Evolutionary conservation across 768 basidiomycete genomes (phyloP).

Genomic region (Strobilomyces confusus): DNA sequence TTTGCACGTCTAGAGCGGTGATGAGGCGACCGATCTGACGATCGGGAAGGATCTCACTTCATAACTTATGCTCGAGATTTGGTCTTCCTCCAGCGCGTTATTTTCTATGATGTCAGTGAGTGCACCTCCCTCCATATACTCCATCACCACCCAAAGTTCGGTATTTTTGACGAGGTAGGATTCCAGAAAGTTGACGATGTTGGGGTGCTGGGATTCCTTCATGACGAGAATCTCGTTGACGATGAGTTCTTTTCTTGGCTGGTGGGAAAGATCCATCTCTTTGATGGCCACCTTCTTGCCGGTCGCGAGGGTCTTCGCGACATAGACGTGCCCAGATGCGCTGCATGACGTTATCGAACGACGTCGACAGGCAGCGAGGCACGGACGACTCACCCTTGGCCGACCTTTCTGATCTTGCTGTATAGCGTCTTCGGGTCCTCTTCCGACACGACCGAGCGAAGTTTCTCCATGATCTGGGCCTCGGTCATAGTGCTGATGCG

Average conservation of each 20-base stretch:
- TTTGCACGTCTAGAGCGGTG: slow-evolving; percentile 73
- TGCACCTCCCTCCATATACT: slow-evolving; percentile 98
- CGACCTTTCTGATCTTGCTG: slow-evolving; percentile 98
- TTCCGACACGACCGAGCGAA: slow-evolving; percentile 79
- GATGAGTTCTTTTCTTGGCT: slow-evolving; percentile 95
- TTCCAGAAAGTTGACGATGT: slow-evolving; percentile 94
- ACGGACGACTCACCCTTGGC: slow-evolving; percentile 77
- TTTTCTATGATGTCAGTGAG: slow-evolving; percentile 98
- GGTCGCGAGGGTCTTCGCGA: slow-evolving; percentile 77
- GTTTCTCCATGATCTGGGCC: slow-evolving; percentile 97
- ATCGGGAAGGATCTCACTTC: slow-evolving; percentile 56
- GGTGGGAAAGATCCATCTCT: slow-evolving; percentile 95
- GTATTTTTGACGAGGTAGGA: slow-evolving; percentile 84
- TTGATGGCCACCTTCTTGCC: slow-evolving; percentile 95
- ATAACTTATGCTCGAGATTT: slow-evolving; percentile 85
- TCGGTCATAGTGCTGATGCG: slow-evolving; percentile 96
- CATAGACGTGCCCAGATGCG: slow-evolving; percentile 96
- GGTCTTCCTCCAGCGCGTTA: slow-evolving; percentile 91
- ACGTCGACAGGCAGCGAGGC: background rate
- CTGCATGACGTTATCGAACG: slow-evolving; percentile 38
- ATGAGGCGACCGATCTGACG: background rate
- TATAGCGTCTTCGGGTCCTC: slow-evolving; percentile 89
- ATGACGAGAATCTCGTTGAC: slow-evolving; percentile 98
- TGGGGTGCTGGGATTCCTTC: slow-evolving; percentile 97
- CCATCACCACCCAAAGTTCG: slow-evolving; percentile 98